phyloP scores from a whole-genome alignment of 1,284 basidiomycete species.

The Fomitiporia mediterranea region DNA sequence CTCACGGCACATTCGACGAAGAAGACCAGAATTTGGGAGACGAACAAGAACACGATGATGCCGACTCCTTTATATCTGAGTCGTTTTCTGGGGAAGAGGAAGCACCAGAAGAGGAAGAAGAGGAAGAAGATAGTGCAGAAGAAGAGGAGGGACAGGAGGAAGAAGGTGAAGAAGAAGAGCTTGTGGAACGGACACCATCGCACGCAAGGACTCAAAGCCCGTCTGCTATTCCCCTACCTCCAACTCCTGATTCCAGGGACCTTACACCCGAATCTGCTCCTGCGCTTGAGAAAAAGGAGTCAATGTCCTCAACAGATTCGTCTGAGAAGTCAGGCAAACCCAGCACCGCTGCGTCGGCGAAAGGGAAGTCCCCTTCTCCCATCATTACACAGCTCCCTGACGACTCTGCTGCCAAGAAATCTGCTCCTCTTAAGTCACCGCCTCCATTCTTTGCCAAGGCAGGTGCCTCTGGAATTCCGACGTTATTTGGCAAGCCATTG shows the following conservation, averaged over 20 bases:
- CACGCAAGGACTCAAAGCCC: slow-evolving; percentile 25
- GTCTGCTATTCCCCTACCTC: slow-evolving; percentile 30
- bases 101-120: slow-evolving; percentile 26
- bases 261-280: not conserved
- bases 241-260: not conserved
- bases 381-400: not conserved
- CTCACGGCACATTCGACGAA: slow-evolving; percentile 17
- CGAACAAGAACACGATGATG: slow-evolving; percentile 25
- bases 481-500: slow-evolving; percentile 2
- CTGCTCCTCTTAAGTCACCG: slow-evolving; percentile 19
- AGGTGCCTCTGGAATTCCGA: not conserved
- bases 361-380: not conserved
- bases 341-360: not conserved
- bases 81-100: slow-evolving; percentile 22
- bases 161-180: slow-evolving; percentile 22
- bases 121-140: slow-evolving; percentile 26
- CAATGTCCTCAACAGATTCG: not conserved
- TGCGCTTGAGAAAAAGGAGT: not conserved
- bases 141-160: slow-evolving; percentile 32
- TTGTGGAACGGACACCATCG: not conserved
- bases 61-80: slow-evolving; percentile 23
- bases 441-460: not conserved
- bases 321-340: not conserved
- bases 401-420: slow-evolving; percentile 29
- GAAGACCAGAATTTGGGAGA: slow-evolving; percentile 22